Evolutionary conservation across 2,329 filamentous ascomycete genomes (phyloP), one percentile per base, ranked within the genome.

Genomic region (Cadophora luteo-olivacea): DNA sequence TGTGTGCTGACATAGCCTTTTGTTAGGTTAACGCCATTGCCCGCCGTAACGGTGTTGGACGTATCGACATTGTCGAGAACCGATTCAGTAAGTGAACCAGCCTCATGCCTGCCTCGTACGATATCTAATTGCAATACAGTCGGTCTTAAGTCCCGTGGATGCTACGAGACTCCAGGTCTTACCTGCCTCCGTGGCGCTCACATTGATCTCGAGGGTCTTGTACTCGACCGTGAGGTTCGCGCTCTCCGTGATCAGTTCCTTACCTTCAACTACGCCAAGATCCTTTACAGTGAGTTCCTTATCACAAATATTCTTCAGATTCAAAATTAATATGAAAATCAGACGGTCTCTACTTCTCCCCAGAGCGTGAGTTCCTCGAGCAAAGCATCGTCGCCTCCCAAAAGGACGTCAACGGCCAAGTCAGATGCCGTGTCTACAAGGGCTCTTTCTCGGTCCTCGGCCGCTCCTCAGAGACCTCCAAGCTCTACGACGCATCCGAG

Each of bases 1-100:
- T 29, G 29, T 29, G 29, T 29, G 29, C 29, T 58, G n/a, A 58
- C 55, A 29, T 12, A 22, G 54, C 8, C 11, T 12, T 8, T 11
- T 55, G 25, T 58, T 58, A 58, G 55, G 84, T 88, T 74, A 94
- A 94, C 82, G 83, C 87, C 68, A 90, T 95, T 72, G 92, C 87
- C 72, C 86, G 87, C 79, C 85, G 84, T 72, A 84, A 93, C 82
- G 92, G 92, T 78, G 87, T 95, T 73, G 92, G 92, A 76, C 85
- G 92, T 76, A 90, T 95, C 73, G 92, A 95, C 80, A 95, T 95
- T 77, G 92, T 94, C 70, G 91, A 93, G 81, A 92, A 92, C 83
- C 87, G 92, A 65, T 92, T 91, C 83, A 65, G 62, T 64, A 55
- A 57, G 51, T 19, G 11, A 25, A 16, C 5, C 4, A 19, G 12